Evolutionary conservation across 257 asterid species (phyloP).

Genomic region (Plantago major): DNA sequence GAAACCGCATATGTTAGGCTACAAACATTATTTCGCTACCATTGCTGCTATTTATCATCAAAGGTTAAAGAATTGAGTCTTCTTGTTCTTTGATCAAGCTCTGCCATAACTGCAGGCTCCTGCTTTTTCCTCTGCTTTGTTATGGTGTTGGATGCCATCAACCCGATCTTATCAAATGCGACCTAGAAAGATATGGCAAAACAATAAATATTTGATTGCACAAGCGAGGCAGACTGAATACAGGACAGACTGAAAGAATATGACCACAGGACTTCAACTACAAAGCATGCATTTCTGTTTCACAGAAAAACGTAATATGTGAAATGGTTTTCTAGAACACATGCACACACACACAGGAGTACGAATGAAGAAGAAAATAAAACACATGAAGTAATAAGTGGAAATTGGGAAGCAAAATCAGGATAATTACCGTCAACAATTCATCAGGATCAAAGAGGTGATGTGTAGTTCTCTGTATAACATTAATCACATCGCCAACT

Average conservation of each 20-base stretch:
- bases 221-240: no score
- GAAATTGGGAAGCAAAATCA: neutral
- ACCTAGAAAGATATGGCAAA: constrained; percentile 39
- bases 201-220: neutral
- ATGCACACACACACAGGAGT: neutral
- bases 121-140: constrained; percentile 92
- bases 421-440: constrained; percentile 53
- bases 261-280: no score
- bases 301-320: neutral
- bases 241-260: no score
- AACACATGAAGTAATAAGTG: neutral
- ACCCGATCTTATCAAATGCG: constrained; percentile 82
- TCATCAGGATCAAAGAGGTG: constrained; percentile 95
- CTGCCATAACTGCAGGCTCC: constrained; percentile 96
- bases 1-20: neutral
- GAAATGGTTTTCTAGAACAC: no score
- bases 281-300: neutral
- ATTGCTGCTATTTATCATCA: constrained; percentile 31
- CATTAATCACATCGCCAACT: constrained; percentile 88
- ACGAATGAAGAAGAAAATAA: neutral
- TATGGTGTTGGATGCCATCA: constrained; percentile 67
- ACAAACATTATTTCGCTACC: neutral
- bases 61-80: constrained; percentile 49
- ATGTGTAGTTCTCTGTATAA: constrained; percentile 78
- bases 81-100: constrained; percentile 78